A percentile compares a stretch with the other conserved stretches of the same genome.
phyloP scores from a whole-genome alignment of 192 early-diverging fungal species.

The Dissophora ornata region DNA sequence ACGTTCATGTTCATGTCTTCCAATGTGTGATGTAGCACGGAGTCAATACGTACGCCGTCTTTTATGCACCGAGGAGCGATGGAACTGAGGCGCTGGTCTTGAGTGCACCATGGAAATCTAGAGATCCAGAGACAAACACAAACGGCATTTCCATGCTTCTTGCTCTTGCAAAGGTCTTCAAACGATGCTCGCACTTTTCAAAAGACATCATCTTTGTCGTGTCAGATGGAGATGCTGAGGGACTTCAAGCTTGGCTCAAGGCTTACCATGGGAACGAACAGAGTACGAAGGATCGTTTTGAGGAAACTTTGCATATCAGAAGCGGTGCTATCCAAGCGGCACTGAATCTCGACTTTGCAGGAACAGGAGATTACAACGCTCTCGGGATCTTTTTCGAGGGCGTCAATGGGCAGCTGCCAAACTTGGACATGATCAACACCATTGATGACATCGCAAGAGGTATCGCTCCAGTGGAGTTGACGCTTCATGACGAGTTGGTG shows the following conservation, averaged over 20 bases:
- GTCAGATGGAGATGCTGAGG: conserved; percentile 78
- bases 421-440: conserved; percentile 90
- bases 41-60: conserved; percentile 84
- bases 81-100: conserved; percentile 90
- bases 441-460: conserved; percentile 67
- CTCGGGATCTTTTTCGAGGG: conserved; percentile 86
- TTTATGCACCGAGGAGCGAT: conserved; percentile 84
- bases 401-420: conserved; percentile 90
- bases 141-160: conserved; percentile 60
- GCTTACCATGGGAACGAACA: conserved; percentile 83
- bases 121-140: conserved; percentile 63
- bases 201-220: conserved; percentile 93
- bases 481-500: conserved; percentile 65
- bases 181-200: conserved; percentile 84
- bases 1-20: too few species aligned
- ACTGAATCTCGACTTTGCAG: conserved; percentile 86
- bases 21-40: too few species aligned
- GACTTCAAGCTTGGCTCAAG: conserved; percentile 88
- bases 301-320: conserved; percentile 52
- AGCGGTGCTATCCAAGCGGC: conserved; percentile 90
- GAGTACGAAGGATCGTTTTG: conserved; percentile 28
- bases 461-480: conserved; percentile 65
- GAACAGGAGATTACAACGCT: conserved; percentile 67
- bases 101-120: conserved; percentile 82
- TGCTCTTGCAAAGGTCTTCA: conserved; percentile 66